These are phyloP conservation scores for Passalora sequoiae DNA, from an alignment of 2,329 filamentous ascomycete species.

Conservation along the genomic window DNA sequence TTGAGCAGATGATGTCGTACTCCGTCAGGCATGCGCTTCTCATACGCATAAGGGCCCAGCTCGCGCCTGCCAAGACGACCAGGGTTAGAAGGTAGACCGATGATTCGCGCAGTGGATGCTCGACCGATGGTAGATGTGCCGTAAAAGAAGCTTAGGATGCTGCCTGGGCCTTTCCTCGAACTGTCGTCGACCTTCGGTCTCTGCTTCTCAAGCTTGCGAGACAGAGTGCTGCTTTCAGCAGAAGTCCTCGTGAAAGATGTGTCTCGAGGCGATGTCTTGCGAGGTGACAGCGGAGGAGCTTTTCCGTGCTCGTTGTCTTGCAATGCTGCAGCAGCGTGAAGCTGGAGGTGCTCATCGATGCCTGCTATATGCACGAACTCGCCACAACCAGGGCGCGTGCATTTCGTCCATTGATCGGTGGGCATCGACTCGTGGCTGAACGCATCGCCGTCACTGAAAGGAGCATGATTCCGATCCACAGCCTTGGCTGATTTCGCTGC, in stretches of 20 bases:
- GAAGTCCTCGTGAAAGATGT: neutral
- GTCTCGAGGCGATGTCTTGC: constrained; percentile 10
- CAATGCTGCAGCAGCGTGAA: constrained; percentile 35
- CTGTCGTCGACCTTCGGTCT: neutral
- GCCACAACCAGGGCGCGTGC: constrained; percentile 41
- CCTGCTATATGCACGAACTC: constrained; percentile 40
- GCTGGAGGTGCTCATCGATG: constrained; percentile 44
- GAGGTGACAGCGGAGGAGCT: constrained; percentile 17
- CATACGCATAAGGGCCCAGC: constrained; percentile 46
- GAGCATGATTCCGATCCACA: neutral
- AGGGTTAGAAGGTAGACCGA: constrained; percentile 13
- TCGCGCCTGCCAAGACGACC: constrained; percentile 36
- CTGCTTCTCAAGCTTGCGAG: constrained; percentile 13
- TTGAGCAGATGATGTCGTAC: constrained; percentile 39
- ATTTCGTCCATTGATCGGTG: constrained; percentile 32
- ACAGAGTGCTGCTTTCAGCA: constrained; percentile 1
- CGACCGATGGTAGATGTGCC: constrained; percentile 12
- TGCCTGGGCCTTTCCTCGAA: neutral
- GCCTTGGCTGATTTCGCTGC: neutral
- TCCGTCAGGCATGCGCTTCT: constrained; percentile 42
- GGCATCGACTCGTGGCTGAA: constrained; percentile 14
- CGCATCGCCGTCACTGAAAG: neutral
- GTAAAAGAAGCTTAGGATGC: constrained; percentile 15
- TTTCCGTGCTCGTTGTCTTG: constrained; percentile 37
- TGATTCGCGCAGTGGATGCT: constrained; percentile 8